Evolutionary conservation across 2,329 filamentous ascomycete genomes (phyloP), one percentile per base, ranked within the genome.

Genomic region (Xylariaceae sp.): DNA sequence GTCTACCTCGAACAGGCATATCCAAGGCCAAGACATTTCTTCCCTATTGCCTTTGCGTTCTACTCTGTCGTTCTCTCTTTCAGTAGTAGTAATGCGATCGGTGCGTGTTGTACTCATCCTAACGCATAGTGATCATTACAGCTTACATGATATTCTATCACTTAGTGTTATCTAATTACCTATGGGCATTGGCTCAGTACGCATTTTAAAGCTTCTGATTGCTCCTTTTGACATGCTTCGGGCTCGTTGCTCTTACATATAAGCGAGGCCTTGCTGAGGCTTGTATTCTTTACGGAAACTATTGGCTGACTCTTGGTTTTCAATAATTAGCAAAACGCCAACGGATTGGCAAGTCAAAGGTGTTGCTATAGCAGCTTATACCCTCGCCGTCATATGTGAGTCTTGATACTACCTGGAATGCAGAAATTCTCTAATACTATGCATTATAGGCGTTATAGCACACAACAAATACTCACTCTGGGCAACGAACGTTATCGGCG

Each of bases 281-380:
- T 45, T 34, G 28, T 5, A 11, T 17, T 5, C 7, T 5, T 21
- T 21, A 21, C n/a, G 7, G n/a, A 3, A 26, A 24, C 11, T 23
- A 24, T 31, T 31, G 6, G 6, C 16, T 14, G 4, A 56, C 6
- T 40, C 29, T 29, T 49, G 6, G 56, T 40, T 17, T 23, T 8
- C 23, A 26, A 46, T 19, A 59, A 29, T 43, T 19, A 60, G 57
- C n/a, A 60, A 56, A 45, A 60, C 57, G 0, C 81, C 84, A 0
- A 80, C 80, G 0, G 73, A 76, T n/a, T 90, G 87, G 88, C 76
- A 89, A 65, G 69, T 83, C 49, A 89, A 89, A 66, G 88, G 87
- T 1, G 82, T 89, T 2, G 87, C 87, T 0, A 73, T 89, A 21
- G 86, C 83, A 1, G 82, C 79, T 0, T 89, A 89, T 64, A 87